Percentiles rank a stretch among this genome's conserved stretches.
These are phyloP conservation scores for Alternaria sp. DNA, from an alignment of 2,329 filamentous ascomycete species.

Conservation along the genomic window DNA sequence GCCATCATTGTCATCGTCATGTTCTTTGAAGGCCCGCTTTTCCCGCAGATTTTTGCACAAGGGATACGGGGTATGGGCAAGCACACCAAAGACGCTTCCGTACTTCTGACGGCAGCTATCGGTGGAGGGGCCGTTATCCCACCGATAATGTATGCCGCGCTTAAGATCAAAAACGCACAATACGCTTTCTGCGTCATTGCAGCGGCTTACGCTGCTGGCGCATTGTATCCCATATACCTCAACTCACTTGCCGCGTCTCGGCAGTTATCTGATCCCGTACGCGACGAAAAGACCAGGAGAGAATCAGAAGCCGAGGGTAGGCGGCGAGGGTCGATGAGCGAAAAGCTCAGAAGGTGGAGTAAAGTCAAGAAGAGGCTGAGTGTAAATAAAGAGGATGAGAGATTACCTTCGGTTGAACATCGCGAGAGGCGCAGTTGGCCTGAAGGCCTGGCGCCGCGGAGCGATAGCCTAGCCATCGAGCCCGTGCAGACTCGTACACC, in stretches of 20 bases:
- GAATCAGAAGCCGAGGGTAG: slow-evolving; percentile 33
- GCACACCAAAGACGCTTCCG: slow-evolving; percentile 64
- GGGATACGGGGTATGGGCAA: slow-evolving; percentile 63
- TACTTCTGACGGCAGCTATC: slow-evolving; percentile 61
- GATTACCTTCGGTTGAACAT: slow-evolving; percentile 39
- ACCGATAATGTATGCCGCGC: slow-evolving; percentile 59
- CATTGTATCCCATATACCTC: slow-evolving; percentile 62
- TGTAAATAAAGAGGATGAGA: slow-evolving; percentile 22
- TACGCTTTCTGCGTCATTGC: slow-evolving; percentile 62
- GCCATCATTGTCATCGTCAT: slow-evolving; percentile 60
- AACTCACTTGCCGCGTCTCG: slow-evolving; percentile 56
- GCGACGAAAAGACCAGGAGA: slow-evolving; percentile 38
- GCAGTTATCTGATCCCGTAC: slow-evolving; percentile 58
- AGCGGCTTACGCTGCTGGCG: slow-evolving; percentile 58
- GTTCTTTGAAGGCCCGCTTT: slow-evolving; percentile 67
- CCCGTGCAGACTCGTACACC: slow-evolving; percentile 15
- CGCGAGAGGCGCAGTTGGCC: slow-evolving; percentile 41
- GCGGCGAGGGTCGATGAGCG: slow-evolving; percentile 23
- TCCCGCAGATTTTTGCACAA: slow-evolving; percentile 65
- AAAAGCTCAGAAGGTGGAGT: slow-evolving; percentile 29
- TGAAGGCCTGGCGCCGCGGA: slow-evolving; percentile 29
- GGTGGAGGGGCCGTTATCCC: slow-evolving; percentile 63
- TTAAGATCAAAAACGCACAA: slow-evolving; percentile 47
- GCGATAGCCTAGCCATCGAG: slow-evolving; percentile 20
- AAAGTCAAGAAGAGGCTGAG: slow-evolving; percentile 32